phyloP scores from a whole-genome alignment of 345 rosid genomes.

The Conringia planisiliqua region DNA sequence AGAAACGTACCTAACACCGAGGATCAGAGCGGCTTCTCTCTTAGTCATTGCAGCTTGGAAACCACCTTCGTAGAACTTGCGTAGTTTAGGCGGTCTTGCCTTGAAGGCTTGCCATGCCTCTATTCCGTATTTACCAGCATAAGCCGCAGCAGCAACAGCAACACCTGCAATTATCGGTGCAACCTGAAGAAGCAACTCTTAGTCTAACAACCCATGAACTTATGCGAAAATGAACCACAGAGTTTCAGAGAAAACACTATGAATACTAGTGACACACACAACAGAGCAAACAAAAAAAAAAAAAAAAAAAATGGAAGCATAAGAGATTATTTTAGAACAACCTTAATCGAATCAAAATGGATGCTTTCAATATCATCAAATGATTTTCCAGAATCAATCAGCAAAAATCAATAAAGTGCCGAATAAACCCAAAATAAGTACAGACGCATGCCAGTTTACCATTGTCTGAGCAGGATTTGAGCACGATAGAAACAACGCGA shows the following conservation, averaged over 20 bases:
- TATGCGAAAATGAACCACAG: background rate
- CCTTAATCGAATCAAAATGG: background rate
- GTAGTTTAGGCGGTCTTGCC: slow-evolving; percentile 45
- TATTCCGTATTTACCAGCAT: slow-evolving; percentile 57
- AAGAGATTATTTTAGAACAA: background rate
- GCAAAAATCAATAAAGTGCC: background rate
- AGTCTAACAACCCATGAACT: background rate
- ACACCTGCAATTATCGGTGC: slow-evolving; percentile 47
- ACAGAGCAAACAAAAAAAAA: background rate
- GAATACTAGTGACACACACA: background rate
- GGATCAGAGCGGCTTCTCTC: slow-evolving; percentile 72
- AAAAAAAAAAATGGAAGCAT: background rate
- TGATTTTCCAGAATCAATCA: background rate
- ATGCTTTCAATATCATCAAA: background rate
- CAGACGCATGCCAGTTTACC: slow-evolving; percentile 1
- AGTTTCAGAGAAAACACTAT: background rate
- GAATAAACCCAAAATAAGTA: background rate
- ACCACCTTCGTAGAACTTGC: slow-evolving; percentile 67
- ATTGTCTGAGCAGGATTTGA: background rate
- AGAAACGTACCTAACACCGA: slow-evolving; percentile 56
- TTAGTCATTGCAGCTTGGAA: slow-evolving; percentile 68
- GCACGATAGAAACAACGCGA: background rate
- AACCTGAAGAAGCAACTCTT: slow-evolving; percentile 31
- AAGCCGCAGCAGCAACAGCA: slow-evolving; percentile 63
- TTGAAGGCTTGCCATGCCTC: slow-evolving; percentile 60